Conservation (phyloP, 2,329 filamentous ascomycete genomes). For the Cladosporium oxysporum region DNA sequence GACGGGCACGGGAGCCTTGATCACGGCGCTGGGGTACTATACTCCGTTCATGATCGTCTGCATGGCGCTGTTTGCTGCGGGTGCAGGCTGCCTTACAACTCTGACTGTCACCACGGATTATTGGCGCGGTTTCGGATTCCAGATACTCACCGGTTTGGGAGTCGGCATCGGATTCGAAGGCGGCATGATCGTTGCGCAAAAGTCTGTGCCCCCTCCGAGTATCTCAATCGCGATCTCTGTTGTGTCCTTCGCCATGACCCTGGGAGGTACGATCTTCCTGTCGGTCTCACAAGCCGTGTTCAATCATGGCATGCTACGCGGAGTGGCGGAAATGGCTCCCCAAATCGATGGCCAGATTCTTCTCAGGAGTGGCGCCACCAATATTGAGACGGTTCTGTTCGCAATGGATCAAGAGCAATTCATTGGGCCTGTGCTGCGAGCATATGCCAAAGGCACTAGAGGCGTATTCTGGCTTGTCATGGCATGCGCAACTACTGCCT, state of each 20-base stretch:
- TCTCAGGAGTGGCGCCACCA: neutral
- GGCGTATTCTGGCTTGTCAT: neutral
- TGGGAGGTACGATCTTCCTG: neutral
- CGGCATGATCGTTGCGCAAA: neutral
- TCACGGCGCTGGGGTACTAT: neutral
- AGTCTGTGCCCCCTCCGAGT: neutral
- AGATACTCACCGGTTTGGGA: neutral
- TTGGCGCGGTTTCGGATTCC: neutral
- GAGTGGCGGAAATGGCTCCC: neutral
- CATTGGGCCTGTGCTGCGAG: neutral
- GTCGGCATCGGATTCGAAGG: neutral
- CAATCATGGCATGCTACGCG: neutral
- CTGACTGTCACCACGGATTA: neutral
- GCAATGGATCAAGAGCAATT: neutral
- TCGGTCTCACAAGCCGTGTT: neutral
- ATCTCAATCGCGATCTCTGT: neutral
- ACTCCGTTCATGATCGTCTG: neutral
- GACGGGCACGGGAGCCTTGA: neutral
- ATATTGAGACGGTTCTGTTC: neutral
- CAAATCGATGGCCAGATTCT: neutral
- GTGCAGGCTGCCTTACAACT: neutral
- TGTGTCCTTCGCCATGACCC: neutral
- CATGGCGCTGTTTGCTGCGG: neutral
- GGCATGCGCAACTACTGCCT: neutral
- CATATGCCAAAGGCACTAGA: neutral